Base-by-base conservation (phyloP, 2,329 filamentous ascomycete species). In the Aspergillus oerlinghausenensis region DNA sequence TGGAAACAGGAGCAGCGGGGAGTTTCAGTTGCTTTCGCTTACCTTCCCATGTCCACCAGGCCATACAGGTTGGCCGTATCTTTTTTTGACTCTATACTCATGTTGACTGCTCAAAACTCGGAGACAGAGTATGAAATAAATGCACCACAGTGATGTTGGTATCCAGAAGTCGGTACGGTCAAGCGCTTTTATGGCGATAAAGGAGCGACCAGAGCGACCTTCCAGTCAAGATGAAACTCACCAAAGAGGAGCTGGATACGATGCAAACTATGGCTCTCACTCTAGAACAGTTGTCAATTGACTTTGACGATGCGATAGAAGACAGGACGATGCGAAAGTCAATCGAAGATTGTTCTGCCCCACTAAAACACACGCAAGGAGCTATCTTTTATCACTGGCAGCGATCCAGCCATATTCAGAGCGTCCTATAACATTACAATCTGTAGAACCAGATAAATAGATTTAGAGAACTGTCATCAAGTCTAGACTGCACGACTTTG, bases 21-120 rank as follows among this genome's bases (percentile, higher is more conserved):
- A 29, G 50, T 17, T 50, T 35, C 40, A 17, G 25, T 25, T 25
- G 25, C 29, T 17, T 50, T 48, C 5, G 55, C 62, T 56, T 67
- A 75, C 74, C 74, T 77, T 50, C 75, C 75, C 72, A 75, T 71
- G 62, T 77, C 74, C 43, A 75, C 70, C 26, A 75, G 63, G 19
- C 65, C 73, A 60, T 73, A 66, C n/a, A 74, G 67, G 54, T 65
- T 54, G n/a, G 8, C 11, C 21, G 42, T 47, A 25, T 47, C 23
- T 2, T 47, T 14, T 26, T 25, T 47, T 47, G 43, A 47, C 6
- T 47, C 10, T n/a, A 23, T 8, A 47, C 1, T 7, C 43, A 47
- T 47, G 19, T 6, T 47, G 43, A 47, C 43, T 25, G 14, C 32
- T 6, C 32, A 7, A 17, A 17, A 6, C 14, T 17, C 14, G 7